Conservation (phyloP, 2,329 filamentous ascomycete genomes). For the Sarocladium oryzae region DNA sequence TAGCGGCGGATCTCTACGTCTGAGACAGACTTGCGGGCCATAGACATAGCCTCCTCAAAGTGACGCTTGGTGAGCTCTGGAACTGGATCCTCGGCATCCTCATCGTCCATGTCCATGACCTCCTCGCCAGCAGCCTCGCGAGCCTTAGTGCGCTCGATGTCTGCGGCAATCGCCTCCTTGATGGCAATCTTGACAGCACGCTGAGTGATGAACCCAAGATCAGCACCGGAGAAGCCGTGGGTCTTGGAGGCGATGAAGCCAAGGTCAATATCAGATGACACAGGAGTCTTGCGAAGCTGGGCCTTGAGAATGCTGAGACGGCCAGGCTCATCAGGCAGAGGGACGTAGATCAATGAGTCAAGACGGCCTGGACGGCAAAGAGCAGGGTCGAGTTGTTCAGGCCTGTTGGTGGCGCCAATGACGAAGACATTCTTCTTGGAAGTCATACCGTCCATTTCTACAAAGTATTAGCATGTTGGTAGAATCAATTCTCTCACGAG, state of each 20-base stretch:
- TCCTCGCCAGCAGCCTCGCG: slow-evolving; percentile 80
- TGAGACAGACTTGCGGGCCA: slow-evolving; percentile 85
- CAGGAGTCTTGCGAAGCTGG: slow-evolving; percentile 96
- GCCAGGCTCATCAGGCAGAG: slow-evolving; percentile 84
- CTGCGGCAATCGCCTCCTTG: slow-evolving; percentile 85
- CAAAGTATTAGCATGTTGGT: slow-evolving; percentile 10
- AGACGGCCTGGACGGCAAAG: slow-evolving; percentile 98
- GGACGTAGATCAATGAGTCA: slow-evolving; percentile 96
- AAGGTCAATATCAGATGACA: slow-evolving; percentile 80
- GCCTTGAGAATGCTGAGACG: slow-evolving; percentile 88
- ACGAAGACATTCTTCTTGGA: slow-evolving; percentile 99
- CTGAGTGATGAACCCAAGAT: slow-evolving; percentile 98
- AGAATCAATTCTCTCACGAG: neutral
- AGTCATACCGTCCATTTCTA: slow-evolving; percentile 99
- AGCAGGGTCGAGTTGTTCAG: slow-evolving; percentile 96
- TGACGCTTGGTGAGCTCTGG: slow-evolving; percentile 93
- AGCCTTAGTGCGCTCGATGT: slow-evolving; percentile 86
- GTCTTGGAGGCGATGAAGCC: slow-evolving; percentile 93
- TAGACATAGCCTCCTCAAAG: slow-evolving; percentile 98
- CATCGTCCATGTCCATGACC: slow-evolving; percentile 57
- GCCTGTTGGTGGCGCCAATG: slow-evolving; percentile 96
- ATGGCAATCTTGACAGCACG: slow-evolving; percentile 98
- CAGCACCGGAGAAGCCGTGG: slow-evolving; percentile 98
- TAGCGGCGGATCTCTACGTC: slow-evolving; percentile 98
- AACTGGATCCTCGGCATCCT: slow-evolving; percentile 84